Evolutionary conservation across 2,329 filamentous ascomycete species (phyloP).

Genomic region (Colletotrichum tropicale): DNA sequence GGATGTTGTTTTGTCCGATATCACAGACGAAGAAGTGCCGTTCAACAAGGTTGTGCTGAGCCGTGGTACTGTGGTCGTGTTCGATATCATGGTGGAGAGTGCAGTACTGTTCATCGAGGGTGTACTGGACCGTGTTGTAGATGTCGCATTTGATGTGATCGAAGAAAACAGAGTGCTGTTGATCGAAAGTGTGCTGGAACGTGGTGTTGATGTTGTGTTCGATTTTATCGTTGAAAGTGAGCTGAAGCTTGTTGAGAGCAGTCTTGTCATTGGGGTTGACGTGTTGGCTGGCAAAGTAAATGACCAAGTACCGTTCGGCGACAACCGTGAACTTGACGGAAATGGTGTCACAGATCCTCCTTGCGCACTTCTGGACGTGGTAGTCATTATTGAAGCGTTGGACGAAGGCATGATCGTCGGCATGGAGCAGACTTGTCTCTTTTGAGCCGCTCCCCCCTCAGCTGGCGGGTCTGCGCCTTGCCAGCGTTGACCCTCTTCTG

Average conservation of each 20-base stretch:
- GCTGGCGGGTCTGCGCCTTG: not conserved
- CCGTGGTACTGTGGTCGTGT: not conserved
- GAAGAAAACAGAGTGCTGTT: not conserved
- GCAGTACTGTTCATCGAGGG: not conserved
- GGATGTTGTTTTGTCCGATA: not conserved
- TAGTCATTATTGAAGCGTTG: not conserved
- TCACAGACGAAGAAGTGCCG: not conserved
- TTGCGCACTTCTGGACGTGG: not conserved
- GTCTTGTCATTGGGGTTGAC: not conserved
- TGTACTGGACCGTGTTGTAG: not conserved
- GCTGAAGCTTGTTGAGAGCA: not conserved
- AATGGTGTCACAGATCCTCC: not conserved
- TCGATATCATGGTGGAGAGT: not conserved
- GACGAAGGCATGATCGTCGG: not conserved
- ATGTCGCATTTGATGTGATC: not conserved
- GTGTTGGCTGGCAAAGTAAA: not conserved
- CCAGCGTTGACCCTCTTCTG: not conserved
- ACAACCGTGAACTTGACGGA: not conserved
- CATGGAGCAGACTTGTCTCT: not conserved
- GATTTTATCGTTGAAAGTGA: not conserved
- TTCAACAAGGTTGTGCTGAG: not conserved
- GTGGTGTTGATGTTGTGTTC: not conserved
- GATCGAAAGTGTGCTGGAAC: not conserved
- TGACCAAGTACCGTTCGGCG: not conserved
- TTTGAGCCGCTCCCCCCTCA: not conserved